A percentile compares a stretch with the other conserved stretches of the same genome.
These are phyloP conservation scores for Takakia lepidozioides DNA, from an alignment of 225 moss, liverwort and hornwort genomes.

Conservation along the genomic window DNA sequence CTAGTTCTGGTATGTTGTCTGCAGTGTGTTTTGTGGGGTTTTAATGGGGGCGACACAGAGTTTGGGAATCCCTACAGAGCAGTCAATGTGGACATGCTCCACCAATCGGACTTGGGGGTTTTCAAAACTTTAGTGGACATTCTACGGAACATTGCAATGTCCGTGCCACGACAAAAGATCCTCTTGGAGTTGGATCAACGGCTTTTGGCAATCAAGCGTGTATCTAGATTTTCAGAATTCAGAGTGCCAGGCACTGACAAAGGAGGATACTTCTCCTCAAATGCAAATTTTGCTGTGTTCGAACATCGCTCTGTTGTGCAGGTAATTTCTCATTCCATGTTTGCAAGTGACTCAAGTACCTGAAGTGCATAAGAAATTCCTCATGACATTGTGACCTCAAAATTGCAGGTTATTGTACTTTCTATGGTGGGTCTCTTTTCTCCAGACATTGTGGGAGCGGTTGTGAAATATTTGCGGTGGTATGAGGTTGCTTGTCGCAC, in stretches of 20 bases:
- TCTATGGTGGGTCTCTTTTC: no score
- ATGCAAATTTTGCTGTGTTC: constrained; percentile 10
- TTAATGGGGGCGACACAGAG: constrained; percentile 3
- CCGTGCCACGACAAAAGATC: no score
- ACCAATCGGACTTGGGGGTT: constrained; percentile 4
- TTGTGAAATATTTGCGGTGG: no score
- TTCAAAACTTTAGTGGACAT: constrained; percentile 4
- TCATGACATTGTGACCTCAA: no score
- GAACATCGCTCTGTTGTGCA: constrained; percentile 4
- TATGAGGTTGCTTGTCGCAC: no score
- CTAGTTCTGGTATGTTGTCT: no score
- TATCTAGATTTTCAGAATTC: not conserved
- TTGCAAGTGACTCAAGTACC: no score
- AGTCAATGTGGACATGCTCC: constrained; percentile 3
- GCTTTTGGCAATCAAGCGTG: not conserved
- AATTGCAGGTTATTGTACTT: no score
- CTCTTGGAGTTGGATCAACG: not conserved
- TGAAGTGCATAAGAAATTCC: no score
- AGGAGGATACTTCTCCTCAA: constrained; percentile 10
- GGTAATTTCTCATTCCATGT: no score
- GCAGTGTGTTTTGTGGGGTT: constrained; percentile 7
- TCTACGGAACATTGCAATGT: not conserved
- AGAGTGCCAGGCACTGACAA: no score
- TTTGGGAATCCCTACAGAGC: constrained; percentile 1
- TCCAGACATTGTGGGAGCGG: no score